Conservation (phyloP, 1,139 yeast genomes). For the Suhomyces bokatorum region DNA sequence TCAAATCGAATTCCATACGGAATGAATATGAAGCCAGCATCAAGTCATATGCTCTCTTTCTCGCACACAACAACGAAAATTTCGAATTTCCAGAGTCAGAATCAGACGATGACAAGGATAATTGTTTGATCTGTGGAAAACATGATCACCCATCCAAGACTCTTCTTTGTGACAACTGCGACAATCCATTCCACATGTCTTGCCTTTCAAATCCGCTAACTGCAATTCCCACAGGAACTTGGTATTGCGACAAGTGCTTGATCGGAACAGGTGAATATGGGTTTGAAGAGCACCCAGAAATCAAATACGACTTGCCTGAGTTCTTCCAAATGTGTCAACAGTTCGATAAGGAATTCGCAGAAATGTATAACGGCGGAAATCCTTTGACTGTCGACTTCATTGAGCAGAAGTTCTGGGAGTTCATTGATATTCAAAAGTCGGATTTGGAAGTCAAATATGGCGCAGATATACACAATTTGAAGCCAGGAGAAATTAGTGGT, state of each 20-base stretch:
- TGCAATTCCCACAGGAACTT: conserved; percentile 54
- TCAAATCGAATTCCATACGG: conserved; percentile 23
- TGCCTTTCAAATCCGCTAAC: conserved; percentile 60
- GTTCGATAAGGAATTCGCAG: conserved; percentile 45
- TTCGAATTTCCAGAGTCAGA: conserved; percentile 20
- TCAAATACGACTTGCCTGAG: conserved; percentile 58
- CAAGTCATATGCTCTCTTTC: conserved; percentile 46
- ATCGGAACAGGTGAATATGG: conserved; percentile 90
- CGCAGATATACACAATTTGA: conserved; percentile 69
- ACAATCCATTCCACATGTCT: conserved; percentile 60
- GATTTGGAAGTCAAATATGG: conserved; percentile 67
- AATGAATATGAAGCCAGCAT: conserved; percentile 37
- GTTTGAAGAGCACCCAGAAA: conserved; percentile 67
- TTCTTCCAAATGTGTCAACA: conserved; percentile 60
- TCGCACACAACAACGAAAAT: conserved; percentile 25
- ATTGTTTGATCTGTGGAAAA: conserved; percentile 56
- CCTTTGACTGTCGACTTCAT: conserved; percentile 42
- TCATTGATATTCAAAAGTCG: conserved; percentile 47
- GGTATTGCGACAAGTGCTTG: conserved; percentile 84
- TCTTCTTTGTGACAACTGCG: conserved; percentile 73
- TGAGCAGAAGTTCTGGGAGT: conserved; percentile 64
- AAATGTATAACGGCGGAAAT: conserved; percentile 27
- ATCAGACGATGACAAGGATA: conserved; percentile 28
- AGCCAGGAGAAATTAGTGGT: conserved; percentile 66
- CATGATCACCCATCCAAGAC: conserved; percentile 52